phyloP scores from a whole-genome alignment of 2,329 filamentous ascomycete genomes.

The Ciborinia camelliae region DNA sequence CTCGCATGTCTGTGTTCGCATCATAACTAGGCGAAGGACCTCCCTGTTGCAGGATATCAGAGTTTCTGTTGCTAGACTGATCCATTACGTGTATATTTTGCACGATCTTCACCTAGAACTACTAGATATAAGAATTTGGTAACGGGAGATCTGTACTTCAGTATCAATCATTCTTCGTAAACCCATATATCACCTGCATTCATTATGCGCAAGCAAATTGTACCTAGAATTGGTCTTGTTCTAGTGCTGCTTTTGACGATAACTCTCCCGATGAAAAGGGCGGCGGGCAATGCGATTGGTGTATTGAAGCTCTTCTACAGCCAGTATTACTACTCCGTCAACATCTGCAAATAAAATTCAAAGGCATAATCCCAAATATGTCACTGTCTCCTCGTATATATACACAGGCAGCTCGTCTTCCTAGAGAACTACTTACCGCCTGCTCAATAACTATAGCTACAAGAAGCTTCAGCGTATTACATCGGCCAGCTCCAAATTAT shows the following conservation, averaged over 20 bases:
- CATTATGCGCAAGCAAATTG: not conserved
- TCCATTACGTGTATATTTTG: not conserved
- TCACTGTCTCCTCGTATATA: conserved; percentile 28
- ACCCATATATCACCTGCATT: not conserved
- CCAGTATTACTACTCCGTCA: not conserved
- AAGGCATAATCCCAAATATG: conserved; percentile 22
- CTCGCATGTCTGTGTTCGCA: conserved; percentile 30
- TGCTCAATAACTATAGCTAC: conserved; percentile 29
- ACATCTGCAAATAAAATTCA: not conserved
- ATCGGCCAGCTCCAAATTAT: conserved; percentile 56
- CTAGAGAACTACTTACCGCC: conserved; percentile 30
- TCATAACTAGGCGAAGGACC: not conserved
- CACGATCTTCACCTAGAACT: conserved; percentile 13
- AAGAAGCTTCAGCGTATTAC: conserved; percentile 72
- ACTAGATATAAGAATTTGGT: not conserved
- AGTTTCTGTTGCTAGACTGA: not conserved
- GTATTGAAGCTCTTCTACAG: not conserved
- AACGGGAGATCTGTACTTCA: not conserved
- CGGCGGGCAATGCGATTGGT: not conserved
- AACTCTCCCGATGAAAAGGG: not conserved
- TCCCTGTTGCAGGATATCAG: not conserved
- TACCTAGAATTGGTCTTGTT: not conserved
- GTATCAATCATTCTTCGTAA: not conserved
- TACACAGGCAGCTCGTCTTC: conserved; percentile 24
- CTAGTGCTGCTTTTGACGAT: conserved; percentile 13